phyloP scores from a whole-genome alignment of 225 moss, liverwort and hornwort species.

The Asterella californica region DNA sequence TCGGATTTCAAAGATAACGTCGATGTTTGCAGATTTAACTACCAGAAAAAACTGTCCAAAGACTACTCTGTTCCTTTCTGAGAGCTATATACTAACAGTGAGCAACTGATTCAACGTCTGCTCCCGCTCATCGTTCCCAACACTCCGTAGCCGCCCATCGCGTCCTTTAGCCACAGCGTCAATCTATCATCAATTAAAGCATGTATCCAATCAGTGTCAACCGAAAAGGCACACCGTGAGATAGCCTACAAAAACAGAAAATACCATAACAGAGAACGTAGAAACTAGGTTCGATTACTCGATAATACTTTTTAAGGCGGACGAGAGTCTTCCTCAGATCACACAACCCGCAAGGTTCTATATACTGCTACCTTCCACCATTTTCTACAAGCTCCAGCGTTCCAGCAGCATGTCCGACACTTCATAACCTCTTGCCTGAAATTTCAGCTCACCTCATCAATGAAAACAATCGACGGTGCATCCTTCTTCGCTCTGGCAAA shows the following conservation, averaged over 20 bases:
- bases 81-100: conserved; percentile 49
- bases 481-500: conserved; percentile 93
- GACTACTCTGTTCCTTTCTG: no score
- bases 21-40: no score
- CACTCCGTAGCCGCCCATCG: conserved; percentile 91
- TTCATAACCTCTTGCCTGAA: not conserved
- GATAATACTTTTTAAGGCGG: not conserved
- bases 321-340: no score
- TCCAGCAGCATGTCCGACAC: not conserved
- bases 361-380: no score
- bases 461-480: conserved; percentile 95
- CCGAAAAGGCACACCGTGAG: not conserved
- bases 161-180: conserved; percentile 98
- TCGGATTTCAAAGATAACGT: no score
- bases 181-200: conserved; percentile 42
- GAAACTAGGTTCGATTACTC: not conserved
- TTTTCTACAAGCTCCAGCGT: not conserved
- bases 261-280: not conserved
- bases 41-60: not conserved
- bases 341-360: no score
- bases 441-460: conserved; percentile 67
- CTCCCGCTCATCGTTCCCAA: conserved; percentile 97
- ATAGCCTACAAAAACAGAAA: not conserved
- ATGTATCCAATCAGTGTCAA: not conserved
- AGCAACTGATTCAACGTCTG: conserved; percentile 95